Base-by-base conservation (phyloP, 116 monocot species). In the Iris pallida region DNA sequence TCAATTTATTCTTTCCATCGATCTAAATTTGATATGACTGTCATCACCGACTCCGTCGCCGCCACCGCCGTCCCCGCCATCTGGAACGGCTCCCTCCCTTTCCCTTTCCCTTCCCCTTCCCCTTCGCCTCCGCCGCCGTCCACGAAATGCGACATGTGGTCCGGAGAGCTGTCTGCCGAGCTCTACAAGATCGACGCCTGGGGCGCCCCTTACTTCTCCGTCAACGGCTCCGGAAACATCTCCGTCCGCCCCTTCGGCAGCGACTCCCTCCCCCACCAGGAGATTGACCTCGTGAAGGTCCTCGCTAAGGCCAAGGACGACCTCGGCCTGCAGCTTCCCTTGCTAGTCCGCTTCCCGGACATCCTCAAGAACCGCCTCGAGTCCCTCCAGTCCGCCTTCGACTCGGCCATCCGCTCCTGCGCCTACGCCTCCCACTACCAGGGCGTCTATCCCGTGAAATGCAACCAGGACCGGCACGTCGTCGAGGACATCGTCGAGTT, bases 361-460 rank as follows among this genome's bases (percentile, higher is more conserved):
- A 80, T 97, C 8, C 82, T 97, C 54, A 77, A 76, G 42, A 61
- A 92, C 80, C 82, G 97, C 16, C 87, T 97, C 11, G 81, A 87
- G 13, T 87, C 87, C 10, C 89, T 97, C 42, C 80, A 92, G 56
- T 68, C 73, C 3, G 90, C 97, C 46, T 97, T 97, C 81, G 83
- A 90, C 20, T 87, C 75, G 46, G 97, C 97, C 44, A 80, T 97
- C 73, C 79, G 61, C 9, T 85, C 87, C 73, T 73, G 47, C 61
- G 92, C 80, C 9, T 97, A 92, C 55, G 83, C 20, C 10, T 64
- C 81, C 15, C 79, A 73, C 64, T 97, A 97, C 81, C 96, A 97
- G 73, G 96, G 96, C 6, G 96, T 97, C 18, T 97, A 97, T 68
- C 96, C 92, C 2, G 92, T 97, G 16, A 97, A 97, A 67, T 97